These are phyloP conservation scores for Neurospora sp. DNA, from an alignment of 495 filamentous ascomycete genomes.

Conservation along the genomic window DNA sequence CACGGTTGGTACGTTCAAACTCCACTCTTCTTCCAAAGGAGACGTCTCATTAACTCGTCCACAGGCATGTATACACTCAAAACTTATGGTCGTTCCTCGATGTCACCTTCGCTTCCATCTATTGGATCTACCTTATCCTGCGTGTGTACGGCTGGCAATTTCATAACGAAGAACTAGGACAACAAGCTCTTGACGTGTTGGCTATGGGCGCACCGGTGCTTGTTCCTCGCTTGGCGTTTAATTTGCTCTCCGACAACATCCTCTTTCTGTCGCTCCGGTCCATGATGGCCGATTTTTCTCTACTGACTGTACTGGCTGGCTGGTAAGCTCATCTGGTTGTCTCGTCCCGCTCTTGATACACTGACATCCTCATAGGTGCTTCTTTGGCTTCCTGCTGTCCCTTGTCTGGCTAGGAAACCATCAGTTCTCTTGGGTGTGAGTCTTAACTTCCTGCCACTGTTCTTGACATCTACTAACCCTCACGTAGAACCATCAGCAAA, in stretches of 20 bases:
- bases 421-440: constrained; percentile 33
- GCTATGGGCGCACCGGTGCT: constrained; percentile 61
- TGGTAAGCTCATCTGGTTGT: constrained; percentile 32
- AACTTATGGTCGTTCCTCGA: constrained; percentile 75
- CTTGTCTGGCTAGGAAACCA: constrained; percentile 53
- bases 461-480: background rate
- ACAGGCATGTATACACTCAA: constrained; percentile 64
- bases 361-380: constrained; percentile 32
- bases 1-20: constrained; percentile 47
- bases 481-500: constrained; percentile 51
- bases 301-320: constrained; percentile 51
- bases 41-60: constrained; percentile 1
- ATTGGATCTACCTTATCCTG: constrained; percentile 47
- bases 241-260: constrained; percentile 62
- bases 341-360: background rate
- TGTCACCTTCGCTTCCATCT: constrained; percentile 54
- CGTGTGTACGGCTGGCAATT: constrained; percentile 46
- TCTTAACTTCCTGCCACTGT: background rate
- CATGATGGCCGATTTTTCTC: constrained; percentile 65
- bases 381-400: constrained; percentile 61
- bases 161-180: constrained; percentile 23
- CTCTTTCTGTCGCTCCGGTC: constrained; percentile 60
- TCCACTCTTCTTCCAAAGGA: background rate
- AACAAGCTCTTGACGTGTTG: constrained; percentile 57
- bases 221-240: constrained; percentile 64